Evolutionary conservation across 345 rosid species (phyloP).

Genomic region (Luvunga scandens): DNA sequence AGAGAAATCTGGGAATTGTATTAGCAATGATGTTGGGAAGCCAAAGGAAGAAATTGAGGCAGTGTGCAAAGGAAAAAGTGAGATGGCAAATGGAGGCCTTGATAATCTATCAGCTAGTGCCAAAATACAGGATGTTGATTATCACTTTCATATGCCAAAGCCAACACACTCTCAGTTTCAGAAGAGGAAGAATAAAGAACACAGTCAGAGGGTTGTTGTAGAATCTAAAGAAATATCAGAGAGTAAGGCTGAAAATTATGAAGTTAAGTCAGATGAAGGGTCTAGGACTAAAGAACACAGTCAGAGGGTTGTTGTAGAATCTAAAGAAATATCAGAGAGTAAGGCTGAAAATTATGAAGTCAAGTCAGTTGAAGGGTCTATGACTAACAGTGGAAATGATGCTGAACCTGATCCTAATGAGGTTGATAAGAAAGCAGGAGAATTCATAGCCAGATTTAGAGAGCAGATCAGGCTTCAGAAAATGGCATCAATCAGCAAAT

Average conservation of each 20-base stretch:
- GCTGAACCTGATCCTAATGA: slow-evolving; percentile 46
- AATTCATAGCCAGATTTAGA: slow-evolving; percentile 86
- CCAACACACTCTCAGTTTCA: slow-evolving; percentile 10
- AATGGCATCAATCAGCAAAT: slow-evolving; percentile 50
- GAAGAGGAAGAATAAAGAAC: slow-evolving; percentile 19
- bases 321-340: slow-evolving; percentile 21
- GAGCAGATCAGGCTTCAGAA: slow-evolving; percentile 89
- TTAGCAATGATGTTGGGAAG: slow-evolving; percentile 16
- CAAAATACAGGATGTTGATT: slow-evolving; percentile 19
- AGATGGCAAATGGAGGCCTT: slow-evolving; percentile 15
- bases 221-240: slow-evolving; percentile 21
- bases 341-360: slow-evolving; percentile 26
- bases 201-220: slow-evolving; percentile 9
- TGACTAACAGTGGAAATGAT: slow-evolving; percentile 27
- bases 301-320: slow-evolving; percentile 11
- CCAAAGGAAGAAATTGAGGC: slow-evolving; percentile 18
- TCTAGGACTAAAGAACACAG: slow-evolving; percentile 22
- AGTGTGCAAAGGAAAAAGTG: slow-evolving; percentile 15
- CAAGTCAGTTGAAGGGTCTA: slow-evolving; percentile 30
- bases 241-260: slow-evolving; percentile 25
- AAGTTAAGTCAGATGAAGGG: slow-evolving; percentile 30
- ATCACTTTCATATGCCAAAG: slow-evolving; percentile 2
- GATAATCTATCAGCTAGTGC: slow-evolving; percentile 13
- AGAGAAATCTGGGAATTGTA: slow-evolving; percentile 24
- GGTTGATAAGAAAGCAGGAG: slow-evolving; percentile 92